Evolutionary conservation across 2,329 filamentous ascomycete species (phyloP).

Genomic region (Raffaelea deltoideospora): DNA sequence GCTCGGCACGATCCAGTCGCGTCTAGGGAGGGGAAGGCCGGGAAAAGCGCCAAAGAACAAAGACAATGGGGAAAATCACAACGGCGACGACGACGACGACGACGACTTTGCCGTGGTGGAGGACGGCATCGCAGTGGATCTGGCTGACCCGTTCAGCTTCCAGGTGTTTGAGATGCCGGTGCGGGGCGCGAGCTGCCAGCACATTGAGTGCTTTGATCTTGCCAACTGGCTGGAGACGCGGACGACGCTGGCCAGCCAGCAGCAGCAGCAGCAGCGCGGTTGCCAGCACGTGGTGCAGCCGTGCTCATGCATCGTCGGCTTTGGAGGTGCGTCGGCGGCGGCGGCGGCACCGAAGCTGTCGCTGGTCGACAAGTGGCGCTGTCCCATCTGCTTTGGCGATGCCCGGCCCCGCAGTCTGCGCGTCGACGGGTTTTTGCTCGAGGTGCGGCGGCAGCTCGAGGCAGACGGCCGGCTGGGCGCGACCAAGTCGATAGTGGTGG

Average conservation of each 20-base stretch:
- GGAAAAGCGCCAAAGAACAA: no score
- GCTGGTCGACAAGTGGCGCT: conserved; percentile 63
- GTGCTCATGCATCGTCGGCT: conserved; percentile 24
- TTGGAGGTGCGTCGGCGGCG: no score
- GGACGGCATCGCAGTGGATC: conserved; percentile 42
- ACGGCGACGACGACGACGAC: conserved; percentile 23
- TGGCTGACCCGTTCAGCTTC: conserved; percentile 53
- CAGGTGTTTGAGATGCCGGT: conserved; percentile 55
- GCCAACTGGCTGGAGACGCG: conserved; percentile 63
- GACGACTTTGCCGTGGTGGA: conserved; percentile 49
- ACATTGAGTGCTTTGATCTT: conserved; percentile 84
- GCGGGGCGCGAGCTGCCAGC: conserved; percentile 52
- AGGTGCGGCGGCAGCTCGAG: conserved; percentile 42
- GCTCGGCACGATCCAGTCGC: conserved; percentile 38
- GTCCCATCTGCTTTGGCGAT: conserved; percentile 67
- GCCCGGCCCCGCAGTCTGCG: conserved; percentile 57
- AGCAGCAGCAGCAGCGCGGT: conserved; percentile 11
- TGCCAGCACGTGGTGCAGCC: conserved; percentile 19
- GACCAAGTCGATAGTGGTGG: conserved; percentile 46
- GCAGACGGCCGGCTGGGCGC: conserved; percentile 26
- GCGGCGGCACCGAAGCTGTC: conserved; percentile 30
- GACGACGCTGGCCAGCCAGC: conserved; percentile 5
- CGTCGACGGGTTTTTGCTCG: conserved; percentile 58
- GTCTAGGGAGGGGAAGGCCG: no score
- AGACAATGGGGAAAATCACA: no score